These are phyloP conservation scores for Ogataea pignaliae DNA, from an alignment of 805 yeast genomes.

Conservation along the genomic window DNA sequence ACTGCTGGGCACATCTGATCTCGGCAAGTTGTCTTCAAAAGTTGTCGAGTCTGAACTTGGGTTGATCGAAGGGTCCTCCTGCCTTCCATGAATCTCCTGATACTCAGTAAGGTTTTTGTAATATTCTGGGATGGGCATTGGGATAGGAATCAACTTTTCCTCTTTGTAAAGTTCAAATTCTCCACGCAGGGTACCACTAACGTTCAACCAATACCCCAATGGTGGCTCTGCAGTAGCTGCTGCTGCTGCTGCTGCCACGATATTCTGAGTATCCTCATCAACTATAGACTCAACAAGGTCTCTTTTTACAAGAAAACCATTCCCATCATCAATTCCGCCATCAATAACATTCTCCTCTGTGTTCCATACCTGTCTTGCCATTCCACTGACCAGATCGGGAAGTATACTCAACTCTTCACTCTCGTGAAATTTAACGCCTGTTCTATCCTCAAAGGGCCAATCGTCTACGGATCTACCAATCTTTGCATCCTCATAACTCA, in stretches of 20 bases:
- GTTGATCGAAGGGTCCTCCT: conserved; percentile 6
- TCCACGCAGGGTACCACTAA: conserved; percentile 47
- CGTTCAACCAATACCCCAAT: conserved; percentile 31
- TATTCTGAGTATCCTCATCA: conserved; percentile 2
- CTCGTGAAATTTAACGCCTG: conserved; percentile 38
- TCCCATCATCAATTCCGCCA: conserved; percentile 6
- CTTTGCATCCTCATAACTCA: conserved; percentile 58
- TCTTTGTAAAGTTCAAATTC: conserved; percentile 26
- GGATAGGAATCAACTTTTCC: conserved; percentile 14
- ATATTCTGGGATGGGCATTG: conserved; percentile 29
- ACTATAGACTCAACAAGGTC: no score
- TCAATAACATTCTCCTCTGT: conserved; percentile 25
- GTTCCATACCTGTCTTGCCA: conserved; percentile 53
- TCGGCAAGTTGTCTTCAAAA: conserved; percentile 5
- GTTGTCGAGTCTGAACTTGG: conserved; percentile 14
- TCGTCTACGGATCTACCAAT: conserved; percentile 41
- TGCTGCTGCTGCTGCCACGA: background rate
- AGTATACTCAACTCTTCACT: conserved; percentile 51
- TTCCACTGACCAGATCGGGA: conserved; percentile 51
- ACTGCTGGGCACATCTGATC: conserved; percentile 1
- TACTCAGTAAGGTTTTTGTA: conserved; percentile 21
- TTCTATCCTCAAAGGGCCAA: conserved; percentile 48
- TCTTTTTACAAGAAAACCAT: conserved; percentile 1
- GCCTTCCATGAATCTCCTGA: conserved; percentile 9
- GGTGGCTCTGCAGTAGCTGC: conserved; percentile 3